Percentiles rank a stretch among this genome's conserved stretches.
These are phyloP conservation scores for Hyaloperonospora arabidopsidis DNA, from an alignment of 352 stramenopile species.

Conservation along the genomic window DNA sequence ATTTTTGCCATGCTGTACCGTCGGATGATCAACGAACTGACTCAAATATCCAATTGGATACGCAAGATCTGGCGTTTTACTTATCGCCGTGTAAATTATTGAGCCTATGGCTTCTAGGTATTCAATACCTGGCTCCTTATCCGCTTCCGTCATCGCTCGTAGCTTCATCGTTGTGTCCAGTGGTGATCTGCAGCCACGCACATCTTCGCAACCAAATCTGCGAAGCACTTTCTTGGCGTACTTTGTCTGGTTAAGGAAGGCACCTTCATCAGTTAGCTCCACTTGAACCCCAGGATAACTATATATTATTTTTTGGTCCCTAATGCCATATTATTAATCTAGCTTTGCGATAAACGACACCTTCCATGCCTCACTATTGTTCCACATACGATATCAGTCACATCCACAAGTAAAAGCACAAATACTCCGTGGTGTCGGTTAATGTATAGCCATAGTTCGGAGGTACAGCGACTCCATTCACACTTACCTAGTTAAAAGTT, in stretches of 20 bases:
- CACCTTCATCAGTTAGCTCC: neutral
- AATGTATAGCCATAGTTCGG: neutral
- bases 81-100: conserved; percentile 8
- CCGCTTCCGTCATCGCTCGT: neutral
- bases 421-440: conserved; percentile 1
- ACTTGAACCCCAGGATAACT: neutral
- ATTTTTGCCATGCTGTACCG: neutral
- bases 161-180: conserved; percentile 6
- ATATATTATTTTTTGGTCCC: neutral
- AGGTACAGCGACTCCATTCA: no score
- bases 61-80: conserved; percentile 6
- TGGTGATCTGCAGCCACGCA: conserved; percentile 1
- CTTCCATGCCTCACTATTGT: conserved; percentile 5
- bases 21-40: neutral
- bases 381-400: conserved; percentile 5
- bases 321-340: neutral
- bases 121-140: conserved; percentile 3
- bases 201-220: neutral
- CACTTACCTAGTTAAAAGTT: neutral
- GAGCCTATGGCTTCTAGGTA: conserved; percentile 3
- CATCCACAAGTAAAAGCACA: conserved; percentile 6
- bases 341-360: neutral
- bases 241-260: conserved; percentile 2
- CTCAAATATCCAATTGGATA: neutral
- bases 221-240: conserved; percentile 1